Evolutionary conservation across 2,329 filamentous ascomycete genomes (phyloP), one percentile per base, ranked within the genome.

Genomic region (Claviceps maximensis): DNA sequence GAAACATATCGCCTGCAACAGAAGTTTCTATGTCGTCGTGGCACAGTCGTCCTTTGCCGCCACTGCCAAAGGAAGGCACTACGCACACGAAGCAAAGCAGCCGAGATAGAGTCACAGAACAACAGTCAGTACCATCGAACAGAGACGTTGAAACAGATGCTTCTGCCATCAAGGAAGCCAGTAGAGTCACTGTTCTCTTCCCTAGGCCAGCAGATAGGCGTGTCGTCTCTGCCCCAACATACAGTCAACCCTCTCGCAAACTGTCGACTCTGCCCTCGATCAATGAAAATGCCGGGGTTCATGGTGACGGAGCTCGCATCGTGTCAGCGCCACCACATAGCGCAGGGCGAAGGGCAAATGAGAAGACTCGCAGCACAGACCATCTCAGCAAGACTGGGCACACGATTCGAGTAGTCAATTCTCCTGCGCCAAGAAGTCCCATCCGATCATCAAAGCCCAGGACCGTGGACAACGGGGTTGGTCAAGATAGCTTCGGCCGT

Each of bases 401-500:
- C 49, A 79, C 76, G 0, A 80, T 80, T 59, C 74, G 77, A 6
- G 63, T 80, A 5, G 77, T 80, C n/a, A 66, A 73, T 54, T 77
- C 77, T 3, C 73, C 75, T 3, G 68, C 68, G 1, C 63, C 62
- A 2, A 57, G 59, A n/a, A 66, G 61, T 47, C 63, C 65, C 3
- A 61, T 68, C 1, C 62, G 66, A 31, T 60, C 63, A 1, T 69
- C 72, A 0, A 63, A 65, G 47, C 69, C 69, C 29, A 66, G 73
- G 47, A 71, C 73, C 40, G 63, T 73, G 19, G 68, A 68, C 49
- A 75, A 73, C 60, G 71, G 70, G 57, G 49, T 59, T 8, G 53
- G 55, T 13, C 58, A 60, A 13, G 60, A 59, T 38, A 58, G 60
- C 36, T 45, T 59, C 40, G 59, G 55, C 21, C 58, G 55, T 17